These are phyloP conservation scores for Alternaria ventricosa DNA, from an alignment of 2,329 filamentous ascomycete species.

Conservation along the genomic window DNA sequence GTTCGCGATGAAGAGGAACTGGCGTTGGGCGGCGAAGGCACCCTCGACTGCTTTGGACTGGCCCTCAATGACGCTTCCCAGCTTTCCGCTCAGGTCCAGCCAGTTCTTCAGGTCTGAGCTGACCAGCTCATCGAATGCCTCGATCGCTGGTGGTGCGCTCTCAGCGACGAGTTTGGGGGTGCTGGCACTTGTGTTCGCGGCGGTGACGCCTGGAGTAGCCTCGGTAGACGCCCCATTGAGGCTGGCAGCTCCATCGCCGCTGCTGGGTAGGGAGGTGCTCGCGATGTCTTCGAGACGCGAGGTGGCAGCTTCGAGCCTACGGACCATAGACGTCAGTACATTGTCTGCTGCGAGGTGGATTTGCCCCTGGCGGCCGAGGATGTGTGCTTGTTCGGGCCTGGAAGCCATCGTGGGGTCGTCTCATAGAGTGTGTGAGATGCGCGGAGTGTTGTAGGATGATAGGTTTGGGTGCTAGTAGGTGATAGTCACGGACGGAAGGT, in stretches of 20 bases:
- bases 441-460: neutral
- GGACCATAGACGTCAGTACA: constrained; percentile 57
- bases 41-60: constrained; percentile 69
- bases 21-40: constrained; percentile 84
- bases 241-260: constrained; percentile 17
- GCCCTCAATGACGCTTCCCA: constrained; percentile 79
- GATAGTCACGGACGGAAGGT: constrained; percentile 4
- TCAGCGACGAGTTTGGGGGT: constrained; percentile 48
- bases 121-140: constrained; percentile 86
- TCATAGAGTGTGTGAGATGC: neutral
- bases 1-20: constrained; percentile 84
- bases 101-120: constrained; percentile 76
- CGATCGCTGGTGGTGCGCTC: constrained; percentile 67
- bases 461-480: neutral
- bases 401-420: constrained; percentile 10
- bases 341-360: constrained; percentile 38
- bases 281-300: constrained; percentile 96
- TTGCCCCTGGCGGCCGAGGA: constrained; percentile 23
- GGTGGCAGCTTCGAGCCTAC: constrained; percentile 94
- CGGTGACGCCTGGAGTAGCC: constrained; percentile 38
- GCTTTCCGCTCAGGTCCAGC: constrained; percentile 75
- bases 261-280: constrained; percentile 63
- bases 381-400: constrained; percentile 14
- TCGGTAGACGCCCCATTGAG: constrained; percentile 38
- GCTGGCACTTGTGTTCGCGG: constrained; percentile 39